Conservation (phyloP, 2,329 filamentous ascomycete genomes). For the Helotiales sp. region DNA sequence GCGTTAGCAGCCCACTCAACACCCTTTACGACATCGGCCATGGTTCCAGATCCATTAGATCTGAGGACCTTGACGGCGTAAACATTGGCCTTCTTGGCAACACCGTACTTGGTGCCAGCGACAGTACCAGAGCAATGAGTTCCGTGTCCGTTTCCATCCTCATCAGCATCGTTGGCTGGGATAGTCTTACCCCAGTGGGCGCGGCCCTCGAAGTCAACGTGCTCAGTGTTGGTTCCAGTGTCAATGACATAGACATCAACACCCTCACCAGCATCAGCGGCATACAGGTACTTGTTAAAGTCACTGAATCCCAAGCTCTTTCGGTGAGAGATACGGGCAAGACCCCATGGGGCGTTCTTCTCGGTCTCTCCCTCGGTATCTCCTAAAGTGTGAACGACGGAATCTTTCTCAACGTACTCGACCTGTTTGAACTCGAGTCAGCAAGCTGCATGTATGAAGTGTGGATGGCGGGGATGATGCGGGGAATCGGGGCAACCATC, state of each 20-base stretch:
- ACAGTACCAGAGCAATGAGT: slow-evolving; percentile 99
- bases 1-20: slow-evolving; percentile 90
- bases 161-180: slow-evolving; percentile 79
- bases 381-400: slow-evolving; percentile 82
- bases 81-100: slow-evolving; percentile 97
- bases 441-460: slow-evolving; percentile 21
- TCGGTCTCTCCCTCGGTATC: slow-evolving; percentile 66
- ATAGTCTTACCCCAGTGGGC: slow-evolving; percentile 98
- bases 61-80: slow-evolving; percentile 98
- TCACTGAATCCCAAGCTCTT: slow-evolving; percentile 83
- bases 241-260: slow-evolving; percentile 99
- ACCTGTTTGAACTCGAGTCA: slow-evolving; percentile 62
- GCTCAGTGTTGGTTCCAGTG: slow-evolving; percentile 90
- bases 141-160: slow-evolving; percentile 96
- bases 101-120: slow-evolving; percentile 98
- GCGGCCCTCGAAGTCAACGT: slow-evolving; percentile 97
- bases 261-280: slow-evolving; percentile 88
- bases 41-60: slow-evolving; percentile 96
- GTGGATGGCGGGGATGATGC: slow-evolving; percentile 5
- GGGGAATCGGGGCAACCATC: slow-evolving; percentile 22
- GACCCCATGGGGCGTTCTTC: slow-evolving; percentile 97
- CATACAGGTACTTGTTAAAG: slow-evolving; percentile 98
- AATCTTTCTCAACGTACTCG: slow-evolving; percentile 95
- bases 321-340: slow-evolving; percentile 97
- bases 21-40: slow-evolving; percentile 98